These are phyloP conservation scores for Chaetothyriales sp. DNA, from an alignment of 2,329 filamentous ascomycete species.

Conservation along the genomic window DNA sequence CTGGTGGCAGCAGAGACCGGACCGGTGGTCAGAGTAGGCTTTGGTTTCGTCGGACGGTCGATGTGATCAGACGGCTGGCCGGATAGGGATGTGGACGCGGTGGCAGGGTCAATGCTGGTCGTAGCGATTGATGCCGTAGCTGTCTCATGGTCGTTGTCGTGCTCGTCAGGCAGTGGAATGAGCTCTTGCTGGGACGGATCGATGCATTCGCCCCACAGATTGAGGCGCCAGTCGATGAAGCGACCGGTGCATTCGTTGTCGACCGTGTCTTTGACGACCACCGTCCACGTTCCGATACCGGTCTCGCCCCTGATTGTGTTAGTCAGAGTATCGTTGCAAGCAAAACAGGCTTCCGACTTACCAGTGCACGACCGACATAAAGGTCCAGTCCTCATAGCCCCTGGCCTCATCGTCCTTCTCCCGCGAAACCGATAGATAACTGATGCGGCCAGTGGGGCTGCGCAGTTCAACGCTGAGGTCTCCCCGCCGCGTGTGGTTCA, in stretches of 20 bases:
- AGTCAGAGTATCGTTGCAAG: background rate
- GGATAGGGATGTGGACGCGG: constrained; percentile 30
- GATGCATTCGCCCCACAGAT: constrained; percentile 81
- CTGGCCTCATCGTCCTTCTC: constrained; percentile 47
- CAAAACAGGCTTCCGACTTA: constrained; percentile 30
- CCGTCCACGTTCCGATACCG: constrained; percentile 76
- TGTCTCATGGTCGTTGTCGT: constrained; percentile 64
- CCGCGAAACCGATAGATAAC: constrained; percentile 66
- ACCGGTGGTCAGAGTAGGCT: constrained; percentile 27
- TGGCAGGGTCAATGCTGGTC: constrained; percentile 41
- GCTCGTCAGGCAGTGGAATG: constrained; percentile 65
- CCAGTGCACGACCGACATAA: constrained; percentile 97
- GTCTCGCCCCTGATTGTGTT: constrained; percentile 55
- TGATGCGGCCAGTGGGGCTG: constrained; percentile 67
- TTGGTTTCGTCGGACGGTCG: constrained; percentile 48
- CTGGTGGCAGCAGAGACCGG: constrained; percentile 17
- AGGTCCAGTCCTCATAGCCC: constrained; percentile 92
- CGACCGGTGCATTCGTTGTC: constrained; percentile 62
- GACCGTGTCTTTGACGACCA: constrained; percentile 71
- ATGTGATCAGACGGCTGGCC: constrained; percentile 46
- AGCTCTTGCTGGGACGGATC: constrained; percentile 57
- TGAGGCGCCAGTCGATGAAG: constrained; percentile 84
- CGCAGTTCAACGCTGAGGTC: constrained; percentile 85
- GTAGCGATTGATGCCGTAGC: constrained; percentile 43
- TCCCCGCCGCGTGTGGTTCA: constrained; percentile 71